Evolutionary conservation across 176 grass and related monocot genomes (phyloP).

Genomic region (Juncus inflexus): DNA sequence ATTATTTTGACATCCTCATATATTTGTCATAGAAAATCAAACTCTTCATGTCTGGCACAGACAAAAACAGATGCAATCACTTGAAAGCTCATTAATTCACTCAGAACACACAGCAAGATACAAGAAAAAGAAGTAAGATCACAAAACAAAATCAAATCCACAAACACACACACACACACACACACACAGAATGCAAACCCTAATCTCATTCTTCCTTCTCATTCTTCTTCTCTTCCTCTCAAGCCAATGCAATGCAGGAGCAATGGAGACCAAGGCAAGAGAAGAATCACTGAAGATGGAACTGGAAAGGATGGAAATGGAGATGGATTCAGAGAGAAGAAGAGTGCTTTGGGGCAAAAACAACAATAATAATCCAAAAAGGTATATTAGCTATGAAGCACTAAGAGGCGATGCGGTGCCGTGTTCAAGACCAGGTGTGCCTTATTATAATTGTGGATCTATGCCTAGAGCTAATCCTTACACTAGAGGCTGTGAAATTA

Average conservation of each 20-base stretch:
- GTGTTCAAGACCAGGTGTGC: conserved; percentile 65
- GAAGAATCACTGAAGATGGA: conserved; percentile 26
- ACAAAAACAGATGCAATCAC: conserved; percentile 15
- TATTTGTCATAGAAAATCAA: conserved; percentile 25
- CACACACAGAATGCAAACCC: conserved; percentile 14
- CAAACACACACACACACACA: background rate
- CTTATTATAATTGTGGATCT: conserved; percentile 94
- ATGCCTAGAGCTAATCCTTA: conserved; percentile 71
- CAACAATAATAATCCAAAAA: conserved; percentile 3
- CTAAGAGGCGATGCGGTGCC: conserved; percentile 79
- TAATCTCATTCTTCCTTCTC: conserved; percentile 18
- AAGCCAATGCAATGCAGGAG: conserved; percentile 24
- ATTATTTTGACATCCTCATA: no score
- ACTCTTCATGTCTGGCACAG: conserved; percentile 6
- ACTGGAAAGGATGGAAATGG: conserved; percentile 35
- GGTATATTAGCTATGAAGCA: conserved; percentile 91
- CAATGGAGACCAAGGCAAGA: conserved; percentile 26
- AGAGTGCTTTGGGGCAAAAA: conserved; percentile 37
- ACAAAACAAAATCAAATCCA: no score
- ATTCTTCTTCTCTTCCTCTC: conserved; percentile 24
- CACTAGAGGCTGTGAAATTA: conserved; percentile 77
- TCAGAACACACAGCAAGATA: background rate
- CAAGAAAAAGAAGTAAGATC: background rate
- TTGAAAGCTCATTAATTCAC: conserved; percentile 25
- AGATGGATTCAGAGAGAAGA: conserved; percentile 54